phyloP scores from a whole-genome alignment of 345 rosid species.

The Passiflora organensis region DNA sequence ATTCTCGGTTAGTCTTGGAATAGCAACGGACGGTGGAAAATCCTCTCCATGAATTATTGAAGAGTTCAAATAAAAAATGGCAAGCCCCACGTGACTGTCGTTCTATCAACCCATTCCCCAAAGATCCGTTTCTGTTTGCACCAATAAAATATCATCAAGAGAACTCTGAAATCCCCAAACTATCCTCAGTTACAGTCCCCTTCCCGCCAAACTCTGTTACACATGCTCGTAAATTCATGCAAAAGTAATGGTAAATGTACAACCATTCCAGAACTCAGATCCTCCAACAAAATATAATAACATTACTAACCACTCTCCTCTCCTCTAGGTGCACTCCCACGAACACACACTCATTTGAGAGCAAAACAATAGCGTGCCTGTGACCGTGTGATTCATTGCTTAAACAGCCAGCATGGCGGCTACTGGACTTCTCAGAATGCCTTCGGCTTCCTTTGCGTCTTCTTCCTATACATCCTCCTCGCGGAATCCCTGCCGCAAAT shows the following conservation, averaged over 20 bases:
- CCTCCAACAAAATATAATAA: background rate
- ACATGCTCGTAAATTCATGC: conserved; percentile 11
- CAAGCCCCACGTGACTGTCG: conserved; percentile 17
- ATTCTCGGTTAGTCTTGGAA: background rate
- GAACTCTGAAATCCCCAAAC: background rate
- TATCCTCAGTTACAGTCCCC: background rate
- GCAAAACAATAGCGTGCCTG: too few species aligned
- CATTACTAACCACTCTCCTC: too few species aligned
- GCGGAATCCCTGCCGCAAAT: conserved; percentile 8
- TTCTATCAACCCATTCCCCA: background rate
- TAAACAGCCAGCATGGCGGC: conserved; percentile 58
- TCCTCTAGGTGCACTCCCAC: background rate
- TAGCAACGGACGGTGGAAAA: conserved; percentile 8
- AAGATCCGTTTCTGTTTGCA: conserved; percentile 6
- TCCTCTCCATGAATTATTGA: background rate
- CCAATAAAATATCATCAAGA: background rate
- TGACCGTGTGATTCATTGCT: too few species aligned
- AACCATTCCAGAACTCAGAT: conserved; percentile 9
- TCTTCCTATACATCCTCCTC: conserved; percentile 7
- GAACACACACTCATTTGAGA: background rate
- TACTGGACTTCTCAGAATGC: conserved; percentile 30
- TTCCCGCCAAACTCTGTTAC: background rate
- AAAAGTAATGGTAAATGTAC: conserved; percentile 15
- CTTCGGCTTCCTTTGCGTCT: conserved; percentile 28
- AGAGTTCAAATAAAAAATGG: background rate